Percentiles rank a stretch among this genome's conserved stretches.
phyloP scores from a whole-genome alignment of 306 rosid genomes.

The Chamaecrista fasciculata region DNA sequence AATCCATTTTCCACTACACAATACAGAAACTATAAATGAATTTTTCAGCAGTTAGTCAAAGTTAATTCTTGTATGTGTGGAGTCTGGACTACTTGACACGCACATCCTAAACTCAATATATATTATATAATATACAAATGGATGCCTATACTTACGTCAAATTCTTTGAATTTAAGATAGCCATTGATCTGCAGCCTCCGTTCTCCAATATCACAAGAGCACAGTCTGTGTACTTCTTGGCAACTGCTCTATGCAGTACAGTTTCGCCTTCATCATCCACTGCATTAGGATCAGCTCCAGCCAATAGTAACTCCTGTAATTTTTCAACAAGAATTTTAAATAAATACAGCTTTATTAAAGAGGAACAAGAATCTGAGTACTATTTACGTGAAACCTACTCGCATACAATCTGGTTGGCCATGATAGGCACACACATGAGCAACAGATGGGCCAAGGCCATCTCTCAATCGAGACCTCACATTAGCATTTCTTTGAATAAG shows the following conservation, averaged over 20 bases:
- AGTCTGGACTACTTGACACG: slow-evolving; percentile 4
- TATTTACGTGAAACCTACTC: slow-evolving; percentile 57
- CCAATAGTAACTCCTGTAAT: slow-evolving; percentile 82
- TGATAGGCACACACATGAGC: slow-evolving; percentile 98
- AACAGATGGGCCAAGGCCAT: slow-evolving; percentile 91
- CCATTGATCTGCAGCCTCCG: slow-evolving; percentile 97
- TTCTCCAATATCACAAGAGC: slow-evolving; percentile 90
- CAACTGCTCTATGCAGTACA: slow-evolving; percentile 87
- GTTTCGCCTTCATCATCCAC: slow-evolving; percentile 98
- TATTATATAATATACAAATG: not conserved
- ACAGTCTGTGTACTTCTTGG: slow-evolving; percentile 92
- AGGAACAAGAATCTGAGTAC: slow-evolving; percentile 25
- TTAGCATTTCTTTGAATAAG: slow-evolving; percentile 82
- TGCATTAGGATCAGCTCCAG: slow-evolving; percentile 97
- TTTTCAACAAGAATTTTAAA: slow-evolving; percentile 23
- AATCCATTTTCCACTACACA: slow-evolving; percentile 14
- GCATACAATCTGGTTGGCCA: slow-evolving; percentile 99
- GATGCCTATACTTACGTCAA: slow-evolving; percentile 64
- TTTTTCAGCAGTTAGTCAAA: slow-evolving; percentile 24
- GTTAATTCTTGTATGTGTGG: slow-evolving; percentile 2
- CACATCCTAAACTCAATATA: slow-evolving; percentile 12
- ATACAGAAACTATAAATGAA: slow-evolving; percentile 11
- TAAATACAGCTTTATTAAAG: slow-evolving; percentile 26
- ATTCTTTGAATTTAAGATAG: slow-evolving; percentile 70
- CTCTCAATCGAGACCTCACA: slow-evolving; percentile 83